Evolutionary conservation across 75 land plant genomes (phyloP).

Genomic region (Larix kaempferi): DNA sequence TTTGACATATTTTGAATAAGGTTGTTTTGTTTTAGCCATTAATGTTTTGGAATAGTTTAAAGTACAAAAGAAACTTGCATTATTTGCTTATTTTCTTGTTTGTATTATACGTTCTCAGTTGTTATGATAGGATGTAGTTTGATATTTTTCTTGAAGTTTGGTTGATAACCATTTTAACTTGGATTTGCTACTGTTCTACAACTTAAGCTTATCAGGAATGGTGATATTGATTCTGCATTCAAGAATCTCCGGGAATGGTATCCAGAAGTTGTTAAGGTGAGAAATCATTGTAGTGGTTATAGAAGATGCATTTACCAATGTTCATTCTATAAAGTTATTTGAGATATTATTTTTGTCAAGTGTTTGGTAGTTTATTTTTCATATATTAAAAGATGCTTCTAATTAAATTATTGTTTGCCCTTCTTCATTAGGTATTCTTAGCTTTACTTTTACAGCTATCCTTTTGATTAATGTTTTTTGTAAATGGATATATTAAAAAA

Average conservation of each 20-base stretch:
- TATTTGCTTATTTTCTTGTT: neutral
- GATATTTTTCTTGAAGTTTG: neutral
- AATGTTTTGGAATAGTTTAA: neutral
- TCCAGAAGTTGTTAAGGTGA: slow-evolving; percentile 78
- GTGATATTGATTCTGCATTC: slow-evolving; percentile 76
- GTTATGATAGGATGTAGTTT: neutral
- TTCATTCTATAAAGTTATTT: neutral
- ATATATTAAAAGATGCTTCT: no score
- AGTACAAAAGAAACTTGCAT: neutral
- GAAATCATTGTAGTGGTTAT: neutral
- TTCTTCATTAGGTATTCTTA: no score
- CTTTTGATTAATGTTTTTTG: no score
- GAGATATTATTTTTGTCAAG: neutral
- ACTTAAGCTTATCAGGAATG: slow-evolving; percentile 71
- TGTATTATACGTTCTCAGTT: neutral
- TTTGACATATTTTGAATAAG: neutral
- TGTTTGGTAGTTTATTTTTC: no score
- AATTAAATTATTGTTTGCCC: no score
- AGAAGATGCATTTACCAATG: neutral
- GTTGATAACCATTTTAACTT: neutral
- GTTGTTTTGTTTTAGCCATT: neutral
- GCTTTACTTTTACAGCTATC: no score
- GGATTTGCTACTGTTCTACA: neutral
- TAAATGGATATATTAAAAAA: no score
- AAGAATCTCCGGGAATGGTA: slow-evolving; percentile 75